Evolutionary conservation across 2,329 filamentous ascomycete species (phyloP), one percentile per base, ranked within the genome.

Genomic region (Aspergillus proliferans): DNA sequence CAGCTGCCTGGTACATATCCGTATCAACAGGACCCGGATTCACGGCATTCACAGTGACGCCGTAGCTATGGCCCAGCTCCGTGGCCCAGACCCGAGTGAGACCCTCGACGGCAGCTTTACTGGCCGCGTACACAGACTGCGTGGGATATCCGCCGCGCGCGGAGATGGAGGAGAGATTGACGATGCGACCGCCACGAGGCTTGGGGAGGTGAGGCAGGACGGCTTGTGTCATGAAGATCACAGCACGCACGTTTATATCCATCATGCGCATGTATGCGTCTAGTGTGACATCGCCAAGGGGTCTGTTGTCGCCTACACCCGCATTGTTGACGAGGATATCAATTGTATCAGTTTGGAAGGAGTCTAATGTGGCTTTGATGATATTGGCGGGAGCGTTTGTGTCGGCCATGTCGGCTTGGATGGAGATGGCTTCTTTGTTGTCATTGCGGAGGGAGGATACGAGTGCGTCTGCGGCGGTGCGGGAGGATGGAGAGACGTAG

Each of bases 41-140:
- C 3, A 67, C 61, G 3, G 54, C 54, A 42, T 66, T 66, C 2
- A 66, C 59, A 2, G 64, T 67, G 43, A 59, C 55, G 2, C 60
- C 60, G 47, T 66, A 65, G 21, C 57, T 54, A 5, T 54, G 57
- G 0, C 60, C 57, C 38, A 66, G 44, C 28, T 67, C 63, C 4
- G 51, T 57, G 4, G 77, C 72, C 81, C 81, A 84, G 0, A 77
- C 77, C 18, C 81, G 71, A n/a, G 81, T 83, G 77, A 84, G 81
- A 34, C 78, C 75, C 61, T 84, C 81, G 7, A 84, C 63, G 0
- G 81, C 80, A 1, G 78, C 81, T 60, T 84, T 84, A 45, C 77
- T 81, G n/a, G 78, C 81, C 8, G 77, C 79, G 57, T 84, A 84
- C 43, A 83, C 72, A 9, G 75, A 76, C 55, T 82, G 78, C 3